phyloP scores from a whole-genome alignment of 306 rosid genomes.

The Acmispon strigosus region DNA sequence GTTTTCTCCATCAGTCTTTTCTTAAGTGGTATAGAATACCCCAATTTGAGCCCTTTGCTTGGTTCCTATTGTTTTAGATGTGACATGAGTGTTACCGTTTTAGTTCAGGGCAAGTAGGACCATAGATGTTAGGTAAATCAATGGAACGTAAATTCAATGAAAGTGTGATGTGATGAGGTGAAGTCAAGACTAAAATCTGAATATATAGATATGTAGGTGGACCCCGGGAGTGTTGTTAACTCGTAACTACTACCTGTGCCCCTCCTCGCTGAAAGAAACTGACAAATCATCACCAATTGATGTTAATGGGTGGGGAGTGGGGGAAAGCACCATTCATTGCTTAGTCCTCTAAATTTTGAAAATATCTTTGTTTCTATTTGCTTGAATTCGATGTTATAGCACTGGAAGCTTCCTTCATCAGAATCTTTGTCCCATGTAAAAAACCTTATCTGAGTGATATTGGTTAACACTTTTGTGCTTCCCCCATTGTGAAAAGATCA shows the following conservation, averaged over 20 bases:
- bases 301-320: slow-evolving; percentile 23
- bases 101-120: not conserved
- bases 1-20: not conserved
- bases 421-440: slow-evolving; percentile 9
- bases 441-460: not conserved
- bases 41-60: not conserved
- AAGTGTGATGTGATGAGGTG: not conserved
- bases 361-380: not conserved
- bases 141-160: not conserved
- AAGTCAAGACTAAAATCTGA: not conserved
- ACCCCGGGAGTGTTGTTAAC: slow-evolving; percentile 13
- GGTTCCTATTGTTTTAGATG: not conserved
- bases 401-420: slow-evolving; percentile 23
- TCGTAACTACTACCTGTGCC: slow-evolving; percentile 27
- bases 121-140: not conserved
- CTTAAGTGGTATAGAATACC: not conserved
- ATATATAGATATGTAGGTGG: slow-evolving; percentile 14
- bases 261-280: not conserved
- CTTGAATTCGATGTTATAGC: not conserved
- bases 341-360: not conserved
- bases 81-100: slow-evolving; percentile 3
- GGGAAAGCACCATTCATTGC: slow-evolving; percentile 16
- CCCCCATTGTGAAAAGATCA: not conserved
- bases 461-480: not conserved
- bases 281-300: slow-evolving; percentile 8